phyloP scores from a whole-genome alignment of 352 stramenopile genomes.

The Phytophthora pinifolia region DNA sequence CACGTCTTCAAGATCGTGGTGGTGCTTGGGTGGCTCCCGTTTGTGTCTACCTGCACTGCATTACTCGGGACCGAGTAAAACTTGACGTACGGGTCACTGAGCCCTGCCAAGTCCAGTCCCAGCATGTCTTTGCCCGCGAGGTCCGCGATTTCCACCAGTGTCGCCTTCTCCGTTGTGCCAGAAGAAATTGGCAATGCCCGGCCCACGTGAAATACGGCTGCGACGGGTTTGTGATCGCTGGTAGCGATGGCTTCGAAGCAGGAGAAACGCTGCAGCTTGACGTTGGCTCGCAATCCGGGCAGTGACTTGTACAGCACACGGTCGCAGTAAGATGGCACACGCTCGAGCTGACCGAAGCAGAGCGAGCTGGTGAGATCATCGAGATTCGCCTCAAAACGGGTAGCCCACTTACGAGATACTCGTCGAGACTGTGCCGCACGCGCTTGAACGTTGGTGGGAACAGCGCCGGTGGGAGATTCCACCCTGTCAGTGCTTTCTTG shows the following conservation, averaged over 20 bases:
- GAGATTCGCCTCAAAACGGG: not conserved
- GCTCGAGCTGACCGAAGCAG: constrained; percentile 43
- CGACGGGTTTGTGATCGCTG: constrained; percentile 86
- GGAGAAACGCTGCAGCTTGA: constrained; percentile 62
- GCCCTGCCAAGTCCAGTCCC: constrained; percentile 74
- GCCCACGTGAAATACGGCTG: constrained; percentile 53
- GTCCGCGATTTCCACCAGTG: constrained; percentile 61
- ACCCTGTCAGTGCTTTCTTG: constrained; percentile 59
- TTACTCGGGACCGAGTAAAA: constrained; percentile 67
- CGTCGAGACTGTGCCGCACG: constrained; percentile 45
- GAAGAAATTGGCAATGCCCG: constrained; percentile 32
- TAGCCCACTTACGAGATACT: constrained; percentile 26
- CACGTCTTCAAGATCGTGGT: constrained; percentile 66
- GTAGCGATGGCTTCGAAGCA: constrained; percentile 67
- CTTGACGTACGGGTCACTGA: constrained; percentile 84
- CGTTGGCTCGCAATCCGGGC: constrained; percentile 44
- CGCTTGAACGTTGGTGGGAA: constrained; percentile 89
- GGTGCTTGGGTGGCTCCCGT: constrained; percentile 53
- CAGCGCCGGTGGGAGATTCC: constrained; percentile 56
- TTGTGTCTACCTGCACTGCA: constrained; percentile 50
- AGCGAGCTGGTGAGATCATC: constrained; percentile 1
- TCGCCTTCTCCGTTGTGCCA: constrained; percentile 32
- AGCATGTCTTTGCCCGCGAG: constrained; percentile 59
- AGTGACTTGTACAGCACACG: constrained; percentile 84
- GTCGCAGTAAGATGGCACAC: constrained; percentile 85